A percentile compares a stretch with the other conserved stretches of the same genome.
Evolutionary conservation across 352 stramenopile genomes (phyloP).

Genomic region (Blastocystis sp.): DNA sequence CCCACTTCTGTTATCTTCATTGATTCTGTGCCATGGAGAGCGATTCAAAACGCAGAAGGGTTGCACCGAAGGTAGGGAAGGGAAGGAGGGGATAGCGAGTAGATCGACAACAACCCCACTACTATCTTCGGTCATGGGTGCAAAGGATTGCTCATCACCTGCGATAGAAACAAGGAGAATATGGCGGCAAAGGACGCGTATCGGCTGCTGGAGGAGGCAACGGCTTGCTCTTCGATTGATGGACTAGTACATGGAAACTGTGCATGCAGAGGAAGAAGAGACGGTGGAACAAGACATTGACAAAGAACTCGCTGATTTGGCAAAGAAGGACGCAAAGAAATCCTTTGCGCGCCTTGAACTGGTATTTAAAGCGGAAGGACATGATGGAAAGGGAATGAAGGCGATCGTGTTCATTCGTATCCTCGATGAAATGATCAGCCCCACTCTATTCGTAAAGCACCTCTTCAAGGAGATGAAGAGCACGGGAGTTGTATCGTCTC

Average conservation of each 20-base stretch:
- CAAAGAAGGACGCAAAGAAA: constrained; percentile 24
- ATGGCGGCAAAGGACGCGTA: constrained; percentile 54
- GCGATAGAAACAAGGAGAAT: constrained; percentile 59
- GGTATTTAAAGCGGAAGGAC: not conserved
- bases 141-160: constrained; percentile 63
- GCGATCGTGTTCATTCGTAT: constrained; percentile 64
- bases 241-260: constrained; percentile 23
- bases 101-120: constrained; percentile 39
- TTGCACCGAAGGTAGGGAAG: not conserved
- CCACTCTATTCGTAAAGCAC: constrained; percentile 18
- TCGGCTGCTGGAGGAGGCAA: constrained; percentile 63
- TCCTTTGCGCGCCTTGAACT: constrained; percentile 56
- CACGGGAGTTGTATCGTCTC: not conserved
- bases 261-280: constrained; percentile 4
- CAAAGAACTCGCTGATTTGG: constrained; percentile 57
- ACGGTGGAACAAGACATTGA: constrained; percentile 31
- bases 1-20: no score
- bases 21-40: no score
- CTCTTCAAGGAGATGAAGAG: constrained; percentile 40
- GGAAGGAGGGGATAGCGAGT: constrained; percentile 3
- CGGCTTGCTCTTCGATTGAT: not conserved
- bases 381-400: constrained; percentile 52
- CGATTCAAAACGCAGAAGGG: no score
- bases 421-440: constrained; percentile 36
- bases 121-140: constrained; percentile 67